Percentiles rank a stretch among this genome's conserved stretches.
Evolutionary conservation across 768 basidiomycete genomes (phyloP).

Genomic region (Cystobasidium tubakii): DNA sequence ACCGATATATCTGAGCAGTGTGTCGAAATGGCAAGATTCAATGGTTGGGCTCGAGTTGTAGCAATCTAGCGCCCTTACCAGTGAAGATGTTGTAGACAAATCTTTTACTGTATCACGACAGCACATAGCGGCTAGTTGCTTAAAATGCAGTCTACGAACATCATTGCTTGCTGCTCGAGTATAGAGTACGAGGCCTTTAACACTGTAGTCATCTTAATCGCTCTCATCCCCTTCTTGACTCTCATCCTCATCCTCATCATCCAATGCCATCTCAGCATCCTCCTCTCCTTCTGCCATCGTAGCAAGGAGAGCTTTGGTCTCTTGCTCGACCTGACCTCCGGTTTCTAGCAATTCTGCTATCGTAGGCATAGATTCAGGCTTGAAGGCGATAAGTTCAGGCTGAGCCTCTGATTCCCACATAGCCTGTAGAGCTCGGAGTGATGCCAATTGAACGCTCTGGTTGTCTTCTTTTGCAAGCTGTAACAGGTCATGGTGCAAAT

Average conservation of each 20-base stretch:
- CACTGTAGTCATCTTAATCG: not conserved
- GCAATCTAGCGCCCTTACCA: too few relatives aligned
- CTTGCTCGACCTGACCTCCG: conserved; percentile 41
- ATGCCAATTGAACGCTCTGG: conserved; percentile 61
- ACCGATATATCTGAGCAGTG: too few relatives aligned
- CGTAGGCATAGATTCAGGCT: conserved; percentile 44
- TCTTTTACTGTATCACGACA: too few relatives aligned
- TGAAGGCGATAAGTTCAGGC: conserved; percentile 39
- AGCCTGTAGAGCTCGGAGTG: conserved; percentile 62
- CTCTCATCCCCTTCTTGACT: not conserved
- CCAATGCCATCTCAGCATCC: not conserved
- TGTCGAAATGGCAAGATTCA: too few relatives aligned
- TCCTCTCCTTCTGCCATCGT: conserved; percentile 14
- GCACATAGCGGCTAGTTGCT: too few relatives aligned
- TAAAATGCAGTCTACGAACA: too few relatives aligned
- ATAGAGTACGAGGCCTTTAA: not conserved
- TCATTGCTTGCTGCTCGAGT: too few relatives aligned
- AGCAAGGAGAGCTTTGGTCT: conserved; percentile 39
- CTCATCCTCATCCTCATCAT: conserved; percentile 2
- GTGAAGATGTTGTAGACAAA: too few relatives aligned
- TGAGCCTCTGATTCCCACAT: conserved; percentile 58
- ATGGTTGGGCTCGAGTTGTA: too few relatives aligned
- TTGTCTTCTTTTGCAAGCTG: conserved; percentile 87
- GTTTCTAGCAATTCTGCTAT: conserved; percentile 43
- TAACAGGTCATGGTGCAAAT: conserved; percentile 72